phyloP scores from a whole-genome alignment of 257 asterid genomes.

The Solanum microdontum region DNA sequence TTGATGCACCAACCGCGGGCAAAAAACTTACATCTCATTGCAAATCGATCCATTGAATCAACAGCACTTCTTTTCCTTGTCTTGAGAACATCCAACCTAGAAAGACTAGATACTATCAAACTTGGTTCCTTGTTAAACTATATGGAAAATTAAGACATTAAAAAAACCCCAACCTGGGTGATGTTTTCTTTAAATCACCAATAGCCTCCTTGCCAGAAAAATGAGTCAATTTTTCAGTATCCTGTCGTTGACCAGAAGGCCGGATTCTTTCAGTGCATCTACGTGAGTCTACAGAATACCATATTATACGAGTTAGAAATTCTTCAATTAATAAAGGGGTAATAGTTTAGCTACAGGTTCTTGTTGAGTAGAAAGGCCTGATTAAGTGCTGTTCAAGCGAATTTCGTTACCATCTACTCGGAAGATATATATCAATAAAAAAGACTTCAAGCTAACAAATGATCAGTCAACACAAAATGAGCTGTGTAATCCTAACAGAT shows the following conservation, averaged over 20 bases:
- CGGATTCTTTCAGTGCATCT: constrained; percentile 10
- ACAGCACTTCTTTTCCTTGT: constrained; percentile 38
- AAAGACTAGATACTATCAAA: constrained; percentile 27
- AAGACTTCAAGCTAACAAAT: constrained; percentile 5
- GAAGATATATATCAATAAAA: constrained; percentile 1
- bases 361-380: constrained; percentile 17
- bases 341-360: constrained; percentile 16
- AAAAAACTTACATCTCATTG: constrained; percentile 52
- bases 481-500: background rate
- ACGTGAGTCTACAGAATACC: background rate
- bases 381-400: constrained; percentile 15
- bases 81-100: constrained; percentile 49
- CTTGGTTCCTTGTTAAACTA: constrained; percentile 5
- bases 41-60: constrained; percentile 23
- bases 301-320: constrained; percentile 1
- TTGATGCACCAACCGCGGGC: constrained; percentile 86
- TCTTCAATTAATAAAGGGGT: constrained; percentile 5
- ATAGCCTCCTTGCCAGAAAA: too few species aligned
- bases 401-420: constrained; percentile 28
- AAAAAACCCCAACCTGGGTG: constrained; percentile 37
- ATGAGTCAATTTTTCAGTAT: constrained; percentile 5
- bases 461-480: background rate
- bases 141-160: background rate
- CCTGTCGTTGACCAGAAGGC: constrained; percentile 17
- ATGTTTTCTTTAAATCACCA: background rate